Conservation (phyloP, 345 rosid species). For the Populus pruinosa region DNA sequence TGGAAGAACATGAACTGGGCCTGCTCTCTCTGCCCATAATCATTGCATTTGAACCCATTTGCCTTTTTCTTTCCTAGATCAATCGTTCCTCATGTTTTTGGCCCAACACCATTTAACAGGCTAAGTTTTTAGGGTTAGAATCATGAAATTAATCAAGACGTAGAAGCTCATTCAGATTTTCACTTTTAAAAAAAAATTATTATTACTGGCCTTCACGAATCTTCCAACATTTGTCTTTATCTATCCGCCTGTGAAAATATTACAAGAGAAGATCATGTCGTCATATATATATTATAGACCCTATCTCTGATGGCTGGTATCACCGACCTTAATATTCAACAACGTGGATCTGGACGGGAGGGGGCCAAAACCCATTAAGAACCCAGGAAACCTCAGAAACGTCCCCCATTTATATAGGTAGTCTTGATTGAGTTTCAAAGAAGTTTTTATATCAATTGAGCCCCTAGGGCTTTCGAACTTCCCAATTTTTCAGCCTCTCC, state of each 20-base stretch:
- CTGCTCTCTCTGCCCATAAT: neutral
- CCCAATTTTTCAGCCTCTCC: neutral
- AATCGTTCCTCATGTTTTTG: neutral
- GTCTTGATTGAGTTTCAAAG: neutral
- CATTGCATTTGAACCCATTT: neutral
- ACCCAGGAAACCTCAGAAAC: neutral
- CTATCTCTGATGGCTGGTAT: neutral
- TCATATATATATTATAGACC: neutral
- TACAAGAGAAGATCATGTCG: neutral
- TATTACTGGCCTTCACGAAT: neutral
- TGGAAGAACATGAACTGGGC: neutral
- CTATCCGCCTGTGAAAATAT: neutral
- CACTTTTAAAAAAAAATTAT: too few species aligned
- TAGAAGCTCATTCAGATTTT: too few species aligned
- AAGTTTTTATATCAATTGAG: neutral
- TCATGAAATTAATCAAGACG: too few species aligned
- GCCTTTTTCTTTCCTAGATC: neutral
- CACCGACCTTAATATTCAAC: conserved; percentile 19
- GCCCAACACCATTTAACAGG: neutral
- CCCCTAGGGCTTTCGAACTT: neutral
- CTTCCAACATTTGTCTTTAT: neutral
- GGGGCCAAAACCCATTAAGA: conserved; percentile 14
- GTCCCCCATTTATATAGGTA: neutral
- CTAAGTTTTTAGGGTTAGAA: too few species aligned
- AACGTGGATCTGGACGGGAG: conserved; percentile 28